Percentiles rank a stretch among this genome's conserved stretches.
phyloP scores from a whole-genome alignment of 805 yeast species.

The Wickerhamiella bombiphila region DNA sequence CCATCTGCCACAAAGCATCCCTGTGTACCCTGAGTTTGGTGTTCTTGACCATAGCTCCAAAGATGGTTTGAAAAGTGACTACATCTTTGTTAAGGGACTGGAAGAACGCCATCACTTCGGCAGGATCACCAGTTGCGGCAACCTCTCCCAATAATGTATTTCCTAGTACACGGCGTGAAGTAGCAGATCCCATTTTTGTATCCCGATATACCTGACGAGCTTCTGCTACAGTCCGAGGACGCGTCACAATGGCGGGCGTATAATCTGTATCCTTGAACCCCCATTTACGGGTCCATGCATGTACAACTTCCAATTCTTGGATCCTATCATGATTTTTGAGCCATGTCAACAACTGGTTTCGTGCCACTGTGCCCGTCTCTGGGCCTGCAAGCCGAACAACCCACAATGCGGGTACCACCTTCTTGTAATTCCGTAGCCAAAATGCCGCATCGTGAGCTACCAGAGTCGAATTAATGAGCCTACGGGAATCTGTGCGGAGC shows the following conservation, averaged over 20 bases:
- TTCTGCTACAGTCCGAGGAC: slow-evolving; percentile 9
- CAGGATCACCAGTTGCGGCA: slow-evolving; percentile 6
- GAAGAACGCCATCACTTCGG: slow-evolving; percentile 15
- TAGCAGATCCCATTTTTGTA: slow-evolving; percentile 3
- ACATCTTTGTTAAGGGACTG: slow-evolving; percentile 16
- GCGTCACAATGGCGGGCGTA: slow-evolving; percentile 9
- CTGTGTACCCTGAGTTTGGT: slow-evolving; percentile 6
- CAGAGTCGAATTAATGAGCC: slow-evolving; percentile 14
- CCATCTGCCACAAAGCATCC: slow-evolving; percentile 12
- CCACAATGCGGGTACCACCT: slow-evolving; percentile 18
- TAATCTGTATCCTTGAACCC: slow-evolving; percentile 15
- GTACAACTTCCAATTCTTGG: slow-evolving; percentile 5
- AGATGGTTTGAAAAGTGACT: slow-evolving; percentile 17
- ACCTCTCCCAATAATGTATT: slow-evolving; percentile 13
- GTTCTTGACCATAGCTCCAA: slow-evolving; percentile 15
- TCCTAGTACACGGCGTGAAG: slow-evolving; percentile 12
- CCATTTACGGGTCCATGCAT: slow-evolving; percentile 19
- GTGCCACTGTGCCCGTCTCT: slow-evolving; percentile 10
- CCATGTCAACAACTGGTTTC: slow-evolving; percentile 17
- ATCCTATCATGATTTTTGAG: slow-evolving; percentile 5
- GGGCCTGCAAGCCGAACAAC: slow-evolving; percentile 16
- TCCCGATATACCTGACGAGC: slow-evolving; percentile 14
- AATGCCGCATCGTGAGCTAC: slow-evolving; percentile 14
- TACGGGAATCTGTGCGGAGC: slow-evolving; percentile 11
- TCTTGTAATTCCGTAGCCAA: slow-evolving; percentile 16